Conservation (phyloP, 2,329 filamentous ascomycete species). For the Teratosphaeria destructans region DNA sequence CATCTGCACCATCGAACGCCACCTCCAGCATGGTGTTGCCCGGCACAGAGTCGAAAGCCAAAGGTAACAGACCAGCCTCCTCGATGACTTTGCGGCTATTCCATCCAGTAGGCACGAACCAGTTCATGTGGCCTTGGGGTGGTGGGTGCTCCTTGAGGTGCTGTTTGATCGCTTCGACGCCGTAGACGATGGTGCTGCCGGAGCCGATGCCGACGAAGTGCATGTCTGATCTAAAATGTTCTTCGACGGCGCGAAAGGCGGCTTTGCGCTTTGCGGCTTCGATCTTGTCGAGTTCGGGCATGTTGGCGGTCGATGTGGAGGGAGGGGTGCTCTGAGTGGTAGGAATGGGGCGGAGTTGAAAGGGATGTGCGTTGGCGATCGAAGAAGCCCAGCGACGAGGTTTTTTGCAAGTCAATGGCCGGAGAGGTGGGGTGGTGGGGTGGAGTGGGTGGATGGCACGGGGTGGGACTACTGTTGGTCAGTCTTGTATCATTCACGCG, state of each 20-base stretch:
- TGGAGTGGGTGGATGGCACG: not conserved
- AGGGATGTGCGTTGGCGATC: not conserved
- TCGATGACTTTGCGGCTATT: constrained; percentile 83
- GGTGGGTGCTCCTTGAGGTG: constrained; percentile 37
- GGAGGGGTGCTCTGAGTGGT: not conserved
- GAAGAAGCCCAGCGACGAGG: not conserved
- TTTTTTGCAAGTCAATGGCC: not conserved
- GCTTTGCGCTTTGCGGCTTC: constrained; percentile 67
- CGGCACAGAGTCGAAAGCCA: constrained; percentile 67
- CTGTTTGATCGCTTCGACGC: constrained; percentile 66
- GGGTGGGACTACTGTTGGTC: not conserved
- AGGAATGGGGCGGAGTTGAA: not conserved
- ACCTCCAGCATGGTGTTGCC: constrained; percentile 62
- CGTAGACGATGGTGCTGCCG: constrained; percentile 72
- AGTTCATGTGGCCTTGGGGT: constrained; percentile 51
- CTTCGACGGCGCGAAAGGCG: constrained; percentile 61
- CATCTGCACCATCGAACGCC: constrained; percentile 91
- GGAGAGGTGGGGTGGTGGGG: not conserved
- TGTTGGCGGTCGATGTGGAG: not conserved
- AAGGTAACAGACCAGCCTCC: constrained; percentile 62
- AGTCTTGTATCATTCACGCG: not conserved
- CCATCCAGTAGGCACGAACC: constrained; percentile 85
- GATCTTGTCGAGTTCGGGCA: constrained; percentile 27
- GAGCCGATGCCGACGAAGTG: constrained; percentile 69
- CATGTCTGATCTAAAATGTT: constrained; percentile 56